A percentile compares a stretch with the other conserved stretches of the same genome.
Evolutionary conservation across 1,284 basidiomycete genomes (phyloP).

Genomic region (Grifola frondosa): DNA sequence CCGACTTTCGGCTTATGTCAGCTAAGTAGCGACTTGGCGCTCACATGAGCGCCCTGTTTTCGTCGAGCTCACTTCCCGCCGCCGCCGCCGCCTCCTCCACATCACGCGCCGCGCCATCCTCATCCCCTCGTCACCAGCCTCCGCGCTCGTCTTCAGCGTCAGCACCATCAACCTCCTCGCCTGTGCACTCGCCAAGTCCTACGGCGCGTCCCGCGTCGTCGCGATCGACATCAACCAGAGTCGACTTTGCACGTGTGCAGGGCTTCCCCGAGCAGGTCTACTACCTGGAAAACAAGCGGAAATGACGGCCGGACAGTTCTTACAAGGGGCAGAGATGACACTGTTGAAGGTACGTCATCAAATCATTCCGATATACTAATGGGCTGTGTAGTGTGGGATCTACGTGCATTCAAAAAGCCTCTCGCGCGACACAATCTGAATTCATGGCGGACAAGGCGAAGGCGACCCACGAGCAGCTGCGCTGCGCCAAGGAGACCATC

Average conservation of each 20-base stretch:
- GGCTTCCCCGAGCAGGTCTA: slow-evolving; percentile 78
- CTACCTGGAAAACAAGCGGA: too few relatives aligned
- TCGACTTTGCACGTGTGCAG: slow-evolving; percentile 69
- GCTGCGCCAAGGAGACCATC: slow-evolving; percentile 62
- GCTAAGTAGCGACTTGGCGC: too few relatives aligned
- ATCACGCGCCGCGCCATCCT: slow-evolving; percentile 73
- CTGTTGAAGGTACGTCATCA: too few relatives aligned
- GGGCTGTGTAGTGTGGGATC: too few relatives aligned
- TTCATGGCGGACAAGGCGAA: slow-evolving; percentile 48
- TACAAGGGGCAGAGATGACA: too few relatives aligned
- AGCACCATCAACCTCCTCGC: slow-evolving; percentile 92
- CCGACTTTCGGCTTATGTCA: too few relatives aligned
- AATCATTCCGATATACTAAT: too few relatives aligned
- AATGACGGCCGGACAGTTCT: too few relatives aligned
- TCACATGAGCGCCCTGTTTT: too few relatives aligned
- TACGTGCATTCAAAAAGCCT: too few relatives aligned
- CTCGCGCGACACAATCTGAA: too few relatives aligned
- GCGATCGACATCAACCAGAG: slow-evolving; percentile 85
- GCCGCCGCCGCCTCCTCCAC: slow-evolving; percentile 83
- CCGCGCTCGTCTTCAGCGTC: slow-evolving; percentile 86
- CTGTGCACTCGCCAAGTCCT: slow-evolving; percentile 72
- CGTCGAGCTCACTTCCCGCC: too few relatives aligned
- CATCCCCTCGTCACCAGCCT: slow-evolving; percentile 35
- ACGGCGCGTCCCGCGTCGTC: slow-evolving; percentile 70
- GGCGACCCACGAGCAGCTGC: slow-evolving; percentile 64